Base-by-base conservation (phyloP, 2,329 filamentous ascomycete genomes). In the Didymella pomorum region DNA sequence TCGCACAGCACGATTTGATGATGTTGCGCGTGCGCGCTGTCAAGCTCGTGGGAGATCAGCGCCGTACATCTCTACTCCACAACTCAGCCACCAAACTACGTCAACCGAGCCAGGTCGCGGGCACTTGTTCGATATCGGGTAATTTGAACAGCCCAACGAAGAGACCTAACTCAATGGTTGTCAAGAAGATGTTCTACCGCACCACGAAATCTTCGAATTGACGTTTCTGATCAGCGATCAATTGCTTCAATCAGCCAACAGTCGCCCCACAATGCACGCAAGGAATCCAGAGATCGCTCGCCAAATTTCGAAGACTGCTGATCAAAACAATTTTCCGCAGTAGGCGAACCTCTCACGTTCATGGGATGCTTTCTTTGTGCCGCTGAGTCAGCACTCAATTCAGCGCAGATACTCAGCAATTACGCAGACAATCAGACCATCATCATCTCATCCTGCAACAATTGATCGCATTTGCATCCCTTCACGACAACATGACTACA, bases 11-110 rank as follows among this genome's bases (percentile, higher is more conserved):
- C 28, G 45, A 58, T 62, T 60, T 52, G 53, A 51, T 55, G 58
- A 49, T 59, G 43, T 42, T 28, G 50, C 63, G 58, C 60, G 61
- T 58, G 58, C 52, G 41, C 56, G 47, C 53, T 51, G 52, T 53
- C 50, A 52, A 64, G 57, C 64, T 64, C 52, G 57, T 65, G 58
- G 56, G 56, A 62, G 62, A 68, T 68, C 65, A 50, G 58, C 62
- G 55, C 21, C 14, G n/a, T 43, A 31, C 26, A 12, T 48, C 37
- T 49, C 12, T 43, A 44, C 47, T 50, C 37, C 39, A 55, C 43
- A 33, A 41, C 52, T 37, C 42, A 47, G 49, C 28, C 45, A 61
- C 63, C 7, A 61, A 62, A 63, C 45, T 64, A 71, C 68, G 67
- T 71, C 65, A 69, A 68, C 60, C 49, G 63, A 66, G 66, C 52